These are phyloP conservation scores for Prunus mongolica DNA, from an alignment of 306 rosid species.

Conservation along the genomic window DNA sequence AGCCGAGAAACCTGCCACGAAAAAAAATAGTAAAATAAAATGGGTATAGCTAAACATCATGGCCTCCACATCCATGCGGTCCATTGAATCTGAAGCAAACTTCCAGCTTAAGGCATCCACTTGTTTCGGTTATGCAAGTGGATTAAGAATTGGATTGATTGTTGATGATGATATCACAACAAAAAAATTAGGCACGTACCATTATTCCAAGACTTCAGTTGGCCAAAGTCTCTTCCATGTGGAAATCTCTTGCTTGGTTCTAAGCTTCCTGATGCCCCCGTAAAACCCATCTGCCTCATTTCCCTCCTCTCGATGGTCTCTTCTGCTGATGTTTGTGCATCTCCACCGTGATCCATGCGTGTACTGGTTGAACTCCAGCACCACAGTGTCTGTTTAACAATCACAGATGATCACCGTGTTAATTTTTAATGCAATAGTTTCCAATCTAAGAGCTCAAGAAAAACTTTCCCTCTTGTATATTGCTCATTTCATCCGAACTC, in stretches of 20 bases:
- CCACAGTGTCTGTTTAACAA: slow-evolving; percentile 58
- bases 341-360: slow-evolving; percentile 81
- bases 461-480: no score
- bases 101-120: background rate
- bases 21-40: slow-evolving; percentile 12
- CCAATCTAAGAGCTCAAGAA: no score
- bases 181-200: background rate
- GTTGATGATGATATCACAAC: no score
- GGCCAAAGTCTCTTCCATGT: slow-evolving; percentile 85
- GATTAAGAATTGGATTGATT: background rate
- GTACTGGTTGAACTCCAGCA: slow-evolving; percentile 92
- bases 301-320: slow-evolving; percentile 80
- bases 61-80: slow-evolving; percentile 31
- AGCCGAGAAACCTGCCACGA: slow-evolving; percentile 23
- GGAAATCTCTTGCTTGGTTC: slow-evolving; percentile 43
- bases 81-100: slow-evolving; percentile 23
- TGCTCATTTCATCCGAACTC: no score
- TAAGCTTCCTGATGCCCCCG: slow-evolving; percentile 84
- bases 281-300: slow-evolving; percentile 84
- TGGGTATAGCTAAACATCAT: slow-evolving; percentile 15
- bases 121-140: background rate
- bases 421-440: background rate
- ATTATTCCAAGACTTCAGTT: slow-evolving; percentile 59
- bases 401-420: background rate
- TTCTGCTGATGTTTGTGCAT: slow-evolving; percentile 47